Base-by-base conservation (phyloP, 139 green algal genomes). In the Picochlorum sp. region DNA sequence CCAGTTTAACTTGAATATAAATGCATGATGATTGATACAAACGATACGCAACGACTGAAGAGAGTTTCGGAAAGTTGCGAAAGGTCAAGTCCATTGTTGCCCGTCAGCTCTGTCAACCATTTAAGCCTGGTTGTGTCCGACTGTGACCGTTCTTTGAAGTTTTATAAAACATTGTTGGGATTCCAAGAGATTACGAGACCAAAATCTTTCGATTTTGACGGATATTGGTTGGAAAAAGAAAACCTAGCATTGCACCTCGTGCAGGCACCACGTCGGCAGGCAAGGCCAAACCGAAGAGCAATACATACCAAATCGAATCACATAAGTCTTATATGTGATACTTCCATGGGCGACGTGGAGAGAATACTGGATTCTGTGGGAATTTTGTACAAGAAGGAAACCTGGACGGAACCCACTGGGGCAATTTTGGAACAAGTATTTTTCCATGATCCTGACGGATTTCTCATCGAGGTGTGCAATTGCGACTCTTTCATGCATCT, bases 161-260 rank as follows among this genome's bases (percentile, higher is more conserved):
- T 65, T 65, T 65, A 65, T 65, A 52, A 55, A 65, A 55, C 10
- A 14, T 11, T 65, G 14, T 52, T 65, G 10, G 58, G 58, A 2
- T 65, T 65, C 20, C 13, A n/a, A 18, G 41, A 65, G 21, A 59
- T 65, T 18, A 34, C 57, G 21, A 23, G 58, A 24, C 58, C 58
- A 26, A 30, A 15, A 28, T 18, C 21, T 9, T 65, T 65, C 7
- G 41, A 65, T 26, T 65, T 65, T 14, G 41, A 65, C 9, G 58
- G 58, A 4, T 26, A 15, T 26, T 65, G 58, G 58, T 65, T 30
- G 57, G 58, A 57, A 65, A 20, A 31, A 37, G 80, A 87, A 23
- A 77, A 74, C 16, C 52, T 93, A 24, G 84, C 83, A 51, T 69
- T 92, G 7, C 85, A 92, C 57, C 67, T 92, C 0, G 82, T 92